Conservation (phyloP, 192 early-diverging fungal species). For the Backusella sp. region DNA sequence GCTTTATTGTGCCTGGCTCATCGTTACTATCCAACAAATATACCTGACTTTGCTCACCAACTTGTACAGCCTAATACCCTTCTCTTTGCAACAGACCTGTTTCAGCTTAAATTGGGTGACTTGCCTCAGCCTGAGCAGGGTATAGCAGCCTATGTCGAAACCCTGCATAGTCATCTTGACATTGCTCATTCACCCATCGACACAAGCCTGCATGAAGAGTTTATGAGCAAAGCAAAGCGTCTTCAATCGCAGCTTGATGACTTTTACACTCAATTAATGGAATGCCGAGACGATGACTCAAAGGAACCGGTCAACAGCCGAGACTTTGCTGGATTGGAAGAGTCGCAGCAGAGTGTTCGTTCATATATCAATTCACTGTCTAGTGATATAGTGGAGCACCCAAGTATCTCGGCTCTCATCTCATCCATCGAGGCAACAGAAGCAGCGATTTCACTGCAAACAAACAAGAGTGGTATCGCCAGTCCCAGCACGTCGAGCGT, state of each 20-base stretch:
- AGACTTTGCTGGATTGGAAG: background rate
- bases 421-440: constrained; percentile 1
- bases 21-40: constrained; percentile 13
- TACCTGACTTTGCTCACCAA: constrained; percentile 9
- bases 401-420: background rate
- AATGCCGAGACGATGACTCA: constrained; percentile 6
- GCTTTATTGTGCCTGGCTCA: constrained; percentile 14
- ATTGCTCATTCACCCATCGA: background rate
- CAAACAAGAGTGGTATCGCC: background rate
- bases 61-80: background rate
- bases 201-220: background rate
- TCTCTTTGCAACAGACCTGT: background rate
- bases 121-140: background rate
- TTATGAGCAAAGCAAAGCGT: background rate
- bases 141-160: background rate
- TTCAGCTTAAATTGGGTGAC: constrained; percentile 2
- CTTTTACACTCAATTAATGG: background rate
- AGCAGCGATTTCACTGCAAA: constrained; percentile 13
- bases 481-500: background rate
- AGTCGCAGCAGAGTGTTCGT: background rate
- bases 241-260: background rate
- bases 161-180: background rate
- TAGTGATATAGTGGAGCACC: background rate
- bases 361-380: constrained; percentile 2
- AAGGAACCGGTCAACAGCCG: background rate